Percentiles rank a stretch among this genome's conserved stretches.
phyloP scores from a whole-genome alignment of 192 early-diverging fungal genomes.

The Podila epicladia region DNA sequence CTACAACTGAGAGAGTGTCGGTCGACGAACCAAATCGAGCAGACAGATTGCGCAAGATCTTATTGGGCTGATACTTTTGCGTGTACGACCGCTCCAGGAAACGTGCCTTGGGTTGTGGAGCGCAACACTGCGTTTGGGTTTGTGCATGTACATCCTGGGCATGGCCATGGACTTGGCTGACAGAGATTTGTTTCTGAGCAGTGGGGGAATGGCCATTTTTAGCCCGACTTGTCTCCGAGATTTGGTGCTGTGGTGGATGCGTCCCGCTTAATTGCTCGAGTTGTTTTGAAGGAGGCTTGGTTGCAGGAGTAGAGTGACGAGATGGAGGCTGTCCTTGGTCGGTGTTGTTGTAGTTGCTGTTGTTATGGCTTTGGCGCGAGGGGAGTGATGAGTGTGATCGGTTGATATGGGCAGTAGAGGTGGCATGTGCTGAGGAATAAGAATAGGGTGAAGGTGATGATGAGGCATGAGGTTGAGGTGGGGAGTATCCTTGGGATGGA shows the following conservation, averaged over 20 bases:
- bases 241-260: neutral
- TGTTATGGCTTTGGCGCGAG: no score
- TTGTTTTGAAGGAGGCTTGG: neutral
- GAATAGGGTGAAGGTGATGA: no score
- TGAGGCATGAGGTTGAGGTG: no score
- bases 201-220: neutral
- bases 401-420: no score
- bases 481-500: no score
- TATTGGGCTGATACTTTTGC: neutral
- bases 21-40: constrained; percentile 3
- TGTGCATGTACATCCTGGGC: neutral
- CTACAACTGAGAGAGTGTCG: neutral
- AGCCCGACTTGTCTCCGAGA: neutral
- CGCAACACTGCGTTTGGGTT: neutral
- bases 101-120: neutral
- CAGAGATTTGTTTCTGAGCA: no score
- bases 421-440: no score
- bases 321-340: neutral
- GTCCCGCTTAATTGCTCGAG: neutral
- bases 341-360: neutral
- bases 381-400: no score
- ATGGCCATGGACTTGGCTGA: neutral
- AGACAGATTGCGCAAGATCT: constrained; percentile 1
- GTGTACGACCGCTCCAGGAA: neutral
- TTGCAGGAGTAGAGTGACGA: neutral